phyloP scores from a whole-genome alignment of 2,329 filamentous ascomycete genomes.

The Fusarium azukiicola region DNA sequence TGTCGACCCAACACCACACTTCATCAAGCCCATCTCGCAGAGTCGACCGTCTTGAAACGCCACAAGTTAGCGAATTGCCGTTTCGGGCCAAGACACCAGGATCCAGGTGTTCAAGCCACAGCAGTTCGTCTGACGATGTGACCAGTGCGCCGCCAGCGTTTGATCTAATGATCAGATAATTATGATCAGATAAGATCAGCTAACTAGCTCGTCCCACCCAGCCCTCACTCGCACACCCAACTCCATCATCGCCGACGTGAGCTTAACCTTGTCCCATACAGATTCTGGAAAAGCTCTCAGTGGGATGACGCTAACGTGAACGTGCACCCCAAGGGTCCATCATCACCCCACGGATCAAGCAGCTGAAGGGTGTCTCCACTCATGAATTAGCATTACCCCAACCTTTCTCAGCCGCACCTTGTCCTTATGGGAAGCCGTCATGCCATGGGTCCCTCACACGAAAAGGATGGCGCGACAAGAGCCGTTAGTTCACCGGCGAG shows the following conservation, averaged over 20 bases:
- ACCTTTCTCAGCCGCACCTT: slow-evolving; percentile 21
- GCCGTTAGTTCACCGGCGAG: background rate
- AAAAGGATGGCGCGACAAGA: slow-evolving; percentile 12
- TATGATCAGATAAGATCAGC: slow-evolving; percentile 25
- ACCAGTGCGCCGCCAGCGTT: slow-evolving; percentile 13
- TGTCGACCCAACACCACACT: slow-evolving; percentile 6
- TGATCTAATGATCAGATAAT: slow-evolving; percentile 25
- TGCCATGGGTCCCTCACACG: slow-evolving; percentile 7
- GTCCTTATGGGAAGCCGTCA: slow-evolving; percentile 14
- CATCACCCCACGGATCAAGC: slow-evolving; percentile 21
- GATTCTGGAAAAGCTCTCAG: slow-evolving; percentile 14
- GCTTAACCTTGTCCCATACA: slow-evolving; percentile 15
- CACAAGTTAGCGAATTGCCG: slow-evolving; percentile 17
- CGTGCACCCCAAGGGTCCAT: slow-evolving; percentile 16
- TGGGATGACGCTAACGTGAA: slow-evolving; percentile 21
- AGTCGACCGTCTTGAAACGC: slow-evolving; percentile 12
- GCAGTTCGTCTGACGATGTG: slow-evolving; percentile 16
- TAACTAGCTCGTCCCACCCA: slow-evolving; percentile 20
- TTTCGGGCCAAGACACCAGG: slow-evolving; percentile 10
- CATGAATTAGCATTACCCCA: slow-evolving; percentile 15
- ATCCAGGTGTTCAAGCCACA: slow-evolving; percentile 13
- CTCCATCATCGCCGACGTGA: slow-evolving; percentile 11
- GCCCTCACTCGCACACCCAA: background rate
- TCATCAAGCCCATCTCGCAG: background rate
- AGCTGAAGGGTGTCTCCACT: slow-evolving; percentile 21